Base-by-base conservation (phyloP, 2,329 filamentous ascomycete genomes). In the Sclerotinia nivalis region DNA sequence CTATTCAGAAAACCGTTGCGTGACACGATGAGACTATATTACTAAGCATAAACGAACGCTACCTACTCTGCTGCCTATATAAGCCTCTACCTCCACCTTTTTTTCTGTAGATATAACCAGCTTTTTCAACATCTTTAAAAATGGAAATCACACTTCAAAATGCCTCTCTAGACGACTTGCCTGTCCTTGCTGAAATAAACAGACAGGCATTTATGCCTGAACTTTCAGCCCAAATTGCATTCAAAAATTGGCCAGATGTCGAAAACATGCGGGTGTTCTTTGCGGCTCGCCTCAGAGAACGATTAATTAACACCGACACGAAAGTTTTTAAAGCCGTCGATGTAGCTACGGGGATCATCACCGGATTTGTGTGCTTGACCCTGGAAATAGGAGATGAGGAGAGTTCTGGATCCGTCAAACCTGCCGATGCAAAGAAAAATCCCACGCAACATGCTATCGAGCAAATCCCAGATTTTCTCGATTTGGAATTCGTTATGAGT, bases 401-500 rank as follows among this genome's bases (percentile, higher is more conserved):
- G 12, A 31, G 8, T 28, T 56, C 54, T 28, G 28, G 28, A 31
- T 31, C 22, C 54, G 54, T 25, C 28, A 15, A 7, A 25, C 49
- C 49, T 7, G n/a, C 49, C 49, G n/a, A 50, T 20, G n/a, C 15
- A 25, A 7, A 18, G n/a, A 20, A 7, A 50, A 25, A 50, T 25
- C 49, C 49, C 49, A 50, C n/a, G n/a, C 49, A 50, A 18, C 49
- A 50, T 28, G 54, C 54, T 15, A 8, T 56, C 28, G 22, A 25
- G 54, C 54, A 56, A 56, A 56, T 56, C 4, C 54, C 54, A 6
- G 54, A 56, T 56, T 56, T 56, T 28, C 28, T 56, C 54, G 15
- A 56, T 31, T 56, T 56, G 54, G 54, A 56, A 6, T 56, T 56
- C 28, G 54, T 56, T 6, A 56, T 56, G 54, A 56, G n/a, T 25